A percentile compares a stretch with the other conserved stretches of the same genome.
Conservation (phyloP, 176 grass and related monocot genomes). For the Carex parvula region DNA sequence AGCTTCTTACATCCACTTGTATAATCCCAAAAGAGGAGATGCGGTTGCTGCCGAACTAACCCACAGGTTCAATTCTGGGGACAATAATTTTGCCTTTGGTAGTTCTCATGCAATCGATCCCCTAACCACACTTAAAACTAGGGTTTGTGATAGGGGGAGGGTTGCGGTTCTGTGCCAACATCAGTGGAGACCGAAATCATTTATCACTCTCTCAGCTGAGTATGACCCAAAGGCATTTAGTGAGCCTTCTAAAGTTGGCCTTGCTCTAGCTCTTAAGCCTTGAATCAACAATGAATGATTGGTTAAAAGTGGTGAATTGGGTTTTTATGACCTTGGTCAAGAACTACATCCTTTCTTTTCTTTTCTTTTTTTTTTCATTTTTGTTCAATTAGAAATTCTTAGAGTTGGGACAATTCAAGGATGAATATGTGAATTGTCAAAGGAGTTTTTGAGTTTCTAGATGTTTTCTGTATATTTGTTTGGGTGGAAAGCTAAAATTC, state of each 20-base stretch:
- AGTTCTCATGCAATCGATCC: conserved; percentile 54
- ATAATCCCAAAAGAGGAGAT: conserved; percentile 52
- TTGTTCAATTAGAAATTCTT: neutral
- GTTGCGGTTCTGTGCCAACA: conserved; percentile 65
- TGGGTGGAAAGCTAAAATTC: neutral
- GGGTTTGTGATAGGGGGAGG: conserved; percentile 58
- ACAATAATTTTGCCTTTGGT: conserved; percentile 69
- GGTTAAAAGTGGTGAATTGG: neutral
- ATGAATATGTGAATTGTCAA: neutral
- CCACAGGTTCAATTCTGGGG: conserved; percentile 69
- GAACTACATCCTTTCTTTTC: neutral
- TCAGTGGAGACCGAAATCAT: conserved; percentile 79
- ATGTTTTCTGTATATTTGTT: neutral
- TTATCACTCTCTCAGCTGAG: conserved; percentile 61
- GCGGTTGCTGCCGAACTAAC: conserved; percentile 63
- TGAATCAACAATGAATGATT: conserved; percentile 25
- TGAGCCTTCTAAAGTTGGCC: conserved; percentile 54
- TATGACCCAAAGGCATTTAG: conserved; percentile 66
- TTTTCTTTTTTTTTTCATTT: neutral
- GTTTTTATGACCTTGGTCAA: neutral
- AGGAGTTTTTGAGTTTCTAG: neutral
- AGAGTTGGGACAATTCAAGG: neutral
- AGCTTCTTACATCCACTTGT: conserved; percentile 71
- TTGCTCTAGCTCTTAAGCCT: conserved; percentile 65
- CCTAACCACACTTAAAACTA: conserved; percentile 59